These are phyloP conservation scores for Trebouxiophyceae sp. DNA, from an alignment of 163 green algal species.

Conservation along the genomic window DNA sequence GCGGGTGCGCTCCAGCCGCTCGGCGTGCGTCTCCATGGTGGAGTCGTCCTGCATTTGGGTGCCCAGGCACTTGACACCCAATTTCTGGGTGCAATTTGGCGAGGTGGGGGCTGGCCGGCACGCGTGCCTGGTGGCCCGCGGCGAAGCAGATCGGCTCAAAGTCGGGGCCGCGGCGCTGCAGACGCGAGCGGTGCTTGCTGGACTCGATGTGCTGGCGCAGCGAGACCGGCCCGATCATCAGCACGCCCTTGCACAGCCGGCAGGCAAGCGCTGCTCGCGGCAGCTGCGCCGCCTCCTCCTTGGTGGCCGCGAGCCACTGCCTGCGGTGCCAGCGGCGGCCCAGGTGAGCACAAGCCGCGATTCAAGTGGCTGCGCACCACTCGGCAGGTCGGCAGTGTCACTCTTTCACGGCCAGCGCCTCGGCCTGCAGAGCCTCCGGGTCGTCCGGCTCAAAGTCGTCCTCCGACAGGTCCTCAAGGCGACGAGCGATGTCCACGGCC, in stretches of 20 bases:
- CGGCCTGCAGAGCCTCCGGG: constrained; percentile 8
- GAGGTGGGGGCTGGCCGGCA: no score
- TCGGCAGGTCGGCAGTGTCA: no score
- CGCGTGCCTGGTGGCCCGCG: no score
- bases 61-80: no score
- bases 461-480: constrained; percentile 30
- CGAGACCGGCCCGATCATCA: constrained; percentile 20
- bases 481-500: neutral
- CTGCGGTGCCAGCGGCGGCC: no score
- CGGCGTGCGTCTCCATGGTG: no score
- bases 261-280: constrained; percentile 23
- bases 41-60: no score
- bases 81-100: no score
- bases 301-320: neutral
- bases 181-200: constrained; percentile 15
- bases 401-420: neutral
- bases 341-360: no score
- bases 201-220: constrained; percentile 20
- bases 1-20: no score
- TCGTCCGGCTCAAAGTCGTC: constrained; percentile 24
- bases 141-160: constrained; percentile 23
- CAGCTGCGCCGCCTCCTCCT: constrained; percentile 1
- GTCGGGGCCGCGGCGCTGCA: neutral
- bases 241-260: constrained; percentile 15
- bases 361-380: neutral